These are phyloP conservation scores for Aspergillus nidulans DNA, from an alignment of 495 filamentous ascomycete species.

Conservation along the genomic window DNA sequence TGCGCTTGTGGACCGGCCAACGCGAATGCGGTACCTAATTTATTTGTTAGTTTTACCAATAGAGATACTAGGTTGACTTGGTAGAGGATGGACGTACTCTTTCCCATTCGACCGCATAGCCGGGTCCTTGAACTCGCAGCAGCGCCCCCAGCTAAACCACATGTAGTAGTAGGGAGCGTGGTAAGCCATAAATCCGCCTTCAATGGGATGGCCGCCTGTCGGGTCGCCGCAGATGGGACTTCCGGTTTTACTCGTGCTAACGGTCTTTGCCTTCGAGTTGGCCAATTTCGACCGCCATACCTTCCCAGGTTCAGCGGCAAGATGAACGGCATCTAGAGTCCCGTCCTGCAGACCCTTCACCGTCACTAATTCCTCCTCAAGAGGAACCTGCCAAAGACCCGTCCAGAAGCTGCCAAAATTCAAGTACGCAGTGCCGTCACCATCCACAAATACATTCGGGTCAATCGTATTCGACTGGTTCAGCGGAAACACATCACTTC, in stretches of 20 bases:
- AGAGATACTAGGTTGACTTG: neutral
- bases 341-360: slow-evolving; percentile 14
- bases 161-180: slow-evolving; percentile 61
- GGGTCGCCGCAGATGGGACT: slow-evolving; percentile 29
- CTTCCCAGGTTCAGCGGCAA: slow-evolving; percentile 30
- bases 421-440: slow-evolving; percentile 48
- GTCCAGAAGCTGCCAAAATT: slow-evolving; percentile 72
- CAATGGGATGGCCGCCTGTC: slow-evolving; percentile 33
- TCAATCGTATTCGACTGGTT: slow-evolving; percentile 71
- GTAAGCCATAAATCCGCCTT: slow-evolving; percentile 53
- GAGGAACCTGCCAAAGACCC: slow-evolving; percentile 60
- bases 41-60: slow-evolving; percentile 4
- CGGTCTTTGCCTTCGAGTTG: slow-evolving; percentile 9
- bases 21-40: slow-evolving; percentile 40
- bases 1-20: slow-evolving; percentile 33
- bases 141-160: slow-evolving; percentile 65
- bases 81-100: slow-evolving; percentile 48
- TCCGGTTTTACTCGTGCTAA: slow-evolving; percentile 9
- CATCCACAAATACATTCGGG: slow-evolving; percentile 49
- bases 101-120: slow-evolving; percentile 48
- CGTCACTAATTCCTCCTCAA: slow-evolving; percentile 42
- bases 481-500: slow-evolving; percentile 45
- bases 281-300: slow-evolving; percentile 15
- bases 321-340: slow-evolving; percentile 27
- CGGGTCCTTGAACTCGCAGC: slow-evolving; percentile 54